Percentiles rank a stretch among this genome's conserved stretches.
phyloP scores from a whole-genome alignment of 352 stramenopile species.

The Bremia lactucae region DNA sequence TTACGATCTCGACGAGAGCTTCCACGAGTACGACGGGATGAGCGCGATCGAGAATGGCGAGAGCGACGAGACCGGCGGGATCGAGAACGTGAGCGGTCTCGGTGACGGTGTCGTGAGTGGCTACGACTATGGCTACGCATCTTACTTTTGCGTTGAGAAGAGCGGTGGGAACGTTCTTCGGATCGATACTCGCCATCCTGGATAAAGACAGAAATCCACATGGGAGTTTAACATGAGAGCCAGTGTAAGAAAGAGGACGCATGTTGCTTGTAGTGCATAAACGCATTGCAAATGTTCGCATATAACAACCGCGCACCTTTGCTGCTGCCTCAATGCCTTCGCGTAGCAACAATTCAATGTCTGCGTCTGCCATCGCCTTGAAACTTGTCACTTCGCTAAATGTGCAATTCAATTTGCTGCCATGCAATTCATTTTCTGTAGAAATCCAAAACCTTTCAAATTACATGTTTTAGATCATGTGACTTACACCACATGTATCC shows the following conservation, averaged over 20 bases:
- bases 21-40: slow-evolving; percentile 25
- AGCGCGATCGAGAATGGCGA: slow-evolving; percentile 30
- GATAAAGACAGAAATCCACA: slow-evolving; percentile 15
- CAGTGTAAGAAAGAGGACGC: too few relatives aligned
- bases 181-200: slow-evolving; percentile 11
- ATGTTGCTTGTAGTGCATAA: too few relatives aligned
- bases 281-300: too few relatives aligned
- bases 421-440: slow-evolving; percentile 12
- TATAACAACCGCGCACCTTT: slow-evolving; percentile 23
- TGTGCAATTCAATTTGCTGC: slow-evolving; percentile 8
- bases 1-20: slow-evolving; percentile 25
- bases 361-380: slow-evolving; percentile 47
- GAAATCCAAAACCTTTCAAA: background rate
- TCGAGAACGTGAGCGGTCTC: slow-evolving; percentile 31
- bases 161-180: slow-evolving; percentile 8
- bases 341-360: slow-evolving; percentile 77
- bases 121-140: slow-evolving; percentile 19
- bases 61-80: slow-evolving; percentile 27
- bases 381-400: slow-evolving; percentile 9
- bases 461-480: slow-evolving; percentile 1
- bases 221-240: too few relatives aligned
- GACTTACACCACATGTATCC: slow-evolving; percentile 15
- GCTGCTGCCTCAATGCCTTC: slow-evolving; percentile 49
- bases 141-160: slow-evolving; percentile 12
- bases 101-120: slow-evolving; percentile 23